Percentiles rank a stretch among this genome's conserved stretches.
These are phyloP conservation scores for Leccinum truebloodii DNA, from an alignment of 768 basidiomycete species.

Conservation along the genomic window DNA sequence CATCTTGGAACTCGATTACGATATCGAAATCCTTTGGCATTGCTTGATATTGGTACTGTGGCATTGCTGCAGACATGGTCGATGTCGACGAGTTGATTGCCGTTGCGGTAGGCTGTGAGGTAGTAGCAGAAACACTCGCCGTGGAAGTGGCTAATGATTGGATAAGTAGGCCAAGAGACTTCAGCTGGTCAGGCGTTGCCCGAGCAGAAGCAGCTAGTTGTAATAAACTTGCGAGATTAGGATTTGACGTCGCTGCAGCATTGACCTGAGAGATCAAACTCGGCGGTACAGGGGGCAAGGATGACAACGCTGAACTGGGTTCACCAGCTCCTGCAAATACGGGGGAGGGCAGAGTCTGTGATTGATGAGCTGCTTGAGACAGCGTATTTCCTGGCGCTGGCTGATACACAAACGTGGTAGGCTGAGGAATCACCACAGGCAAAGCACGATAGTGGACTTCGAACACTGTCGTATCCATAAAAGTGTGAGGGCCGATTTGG, in stretches of 20 bases:
- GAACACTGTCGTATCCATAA: slow-evolving; percentile 65
- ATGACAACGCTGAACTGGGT: slow-evolving; percentile 46
- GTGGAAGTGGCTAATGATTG: slow-evolving; percentile 53
- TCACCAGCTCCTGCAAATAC: slow-evolving; percentile 26
- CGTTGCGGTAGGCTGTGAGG: slow-evolving; percentile 7
- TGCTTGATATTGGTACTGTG: slow-evolving; percentile 26
- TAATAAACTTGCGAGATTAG: slow-evolving; percentile 65
- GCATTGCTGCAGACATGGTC: slow-evolving; percentile 13
- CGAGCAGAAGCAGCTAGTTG: slow-evolving; percentile 62
- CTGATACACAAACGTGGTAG: slow-evolving; percentile 30
- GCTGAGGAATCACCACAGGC: slow-evolving; percentile 22
- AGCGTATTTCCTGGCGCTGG: slow-evolving; percentile 22
- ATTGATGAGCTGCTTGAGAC: slow-evolving; percentile 34
- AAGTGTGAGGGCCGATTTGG: slow-evolving; percentile 74
- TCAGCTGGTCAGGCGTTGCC: slow-evolving; percentile 64
- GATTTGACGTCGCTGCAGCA: slow-evolving; percentile 62
- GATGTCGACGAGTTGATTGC: slow-evolving; percentile 14
- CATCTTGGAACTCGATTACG: slow-evolving; percentile 70
- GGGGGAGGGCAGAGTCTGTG: slow-evolving; percentile 21
- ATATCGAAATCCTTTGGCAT: slow-evolving; percentile 66
- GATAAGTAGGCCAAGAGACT: slow-evolving; percentile 71
- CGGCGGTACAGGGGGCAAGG: slow-evolving; percentile 52
- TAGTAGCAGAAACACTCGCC: slow-evolving; percentile 3
- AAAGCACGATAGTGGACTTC: slow-evolving; percentile 68
- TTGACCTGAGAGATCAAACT: slow-evolving; percentile 65